These are phyloP conservation scores for Solanum pennellii DNA, from an alignment of 257 asterid genomes.

Conservation along the genomic window DNA sequence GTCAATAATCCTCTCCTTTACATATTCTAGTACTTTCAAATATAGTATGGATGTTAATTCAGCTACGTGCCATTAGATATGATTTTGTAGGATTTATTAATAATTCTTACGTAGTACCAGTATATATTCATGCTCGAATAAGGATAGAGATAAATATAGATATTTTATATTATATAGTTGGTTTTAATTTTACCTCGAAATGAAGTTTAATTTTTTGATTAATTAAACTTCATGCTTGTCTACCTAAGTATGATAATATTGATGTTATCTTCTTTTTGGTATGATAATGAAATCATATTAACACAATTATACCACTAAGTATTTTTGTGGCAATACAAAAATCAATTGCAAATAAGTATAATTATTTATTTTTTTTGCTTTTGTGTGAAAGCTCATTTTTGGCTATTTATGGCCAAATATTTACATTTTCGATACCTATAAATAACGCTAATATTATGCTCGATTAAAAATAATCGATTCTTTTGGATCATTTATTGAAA, in stretches of 20 bases:
- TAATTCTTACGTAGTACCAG: neutral
- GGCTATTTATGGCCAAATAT: too few relatives aligned
- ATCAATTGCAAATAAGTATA: neutral
- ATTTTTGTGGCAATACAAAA: neutral
- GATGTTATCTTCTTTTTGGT: neutral
- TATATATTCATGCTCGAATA: neutral
- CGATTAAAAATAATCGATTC: too few relatives aligned
- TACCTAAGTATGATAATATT: neutral
- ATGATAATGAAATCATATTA: neutral
- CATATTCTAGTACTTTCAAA: neutral
- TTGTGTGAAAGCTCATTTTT: too few relatives aligned
- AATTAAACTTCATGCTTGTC: neutral
- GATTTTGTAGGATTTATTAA: neutral
- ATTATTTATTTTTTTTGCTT: too few relatives aligned
- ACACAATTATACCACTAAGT: too few relatives aligned
- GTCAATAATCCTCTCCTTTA: neutral
- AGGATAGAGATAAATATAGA: neutral
- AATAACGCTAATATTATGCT: neutral
- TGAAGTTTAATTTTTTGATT: neutral
- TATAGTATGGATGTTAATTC: neutral
- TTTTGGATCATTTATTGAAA: neutral
- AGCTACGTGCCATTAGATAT: neutral
- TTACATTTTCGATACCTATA: neutral
- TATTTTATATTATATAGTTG: neutral
- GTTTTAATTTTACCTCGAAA: neutral